Percentiles rank a stretch among this genome's conserved stretches.
These are phyloP conservation scores for Poa pratensis DNA, from an alignment of 176 grass and related monocot species.

Conservation along the genomic window DNA sequence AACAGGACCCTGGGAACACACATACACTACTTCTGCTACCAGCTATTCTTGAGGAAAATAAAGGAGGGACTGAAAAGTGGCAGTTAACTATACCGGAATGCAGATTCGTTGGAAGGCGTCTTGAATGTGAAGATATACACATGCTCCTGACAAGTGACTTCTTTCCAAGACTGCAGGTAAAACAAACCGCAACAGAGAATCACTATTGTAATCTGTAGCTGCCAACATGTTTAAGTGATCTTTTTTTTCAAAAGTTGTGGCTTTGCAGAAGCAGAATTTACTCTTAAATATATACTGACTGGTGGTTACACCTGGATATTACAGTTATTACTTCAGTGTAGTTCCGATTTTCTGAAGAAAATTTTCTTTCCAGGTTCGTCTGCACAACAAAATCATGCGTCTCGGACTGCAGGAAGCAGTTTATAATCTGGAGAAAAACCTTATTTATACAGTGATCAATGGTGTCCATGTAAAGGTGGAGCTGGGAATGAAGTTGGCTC, in stretches of 20 bases:
- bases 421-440: constrained; percentile 81
- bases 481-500: constrained; percentile 56
- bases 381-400: constrained; percentile 73
- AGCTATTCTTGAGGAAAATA: constrained; percentile 70
- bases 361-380: constrained; percentile 63
- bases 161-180: constrained; percentile 91
- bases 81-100: constrained; percentile 50
- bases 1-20: constrained; percentile 81
- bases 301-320: not conserved
- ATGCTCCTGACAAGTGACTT: constrained; percentile 78
- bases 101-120: constrained; percentile 71
- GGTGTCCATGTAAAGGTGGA: constrained; percentile 76
- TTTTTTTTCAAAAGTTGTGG: not conserved
- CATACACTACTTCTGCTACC: constrained; percentile 72
- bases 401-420: constrained; percentile 44
- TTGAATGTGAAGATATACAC: constrained; percentile 74
- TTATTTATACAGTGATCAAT: constrained; percentile 73
- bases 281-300: constrained; percentile 7
- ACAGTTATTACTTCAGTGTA: not conserved
- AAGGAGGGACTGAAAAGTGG: constrained; percentile 59
- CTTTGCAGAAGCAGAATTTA: not conserved
- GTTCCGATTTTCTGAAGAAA: not conserved
- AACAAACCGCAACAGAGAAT: not conserved
- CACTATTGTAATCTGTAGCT: constrained; percentile 1
- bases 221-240: not conserved